A percentile compares a stretch with the other conserved stretches of the same genome.
phyloP scores from a whole-genome alignment of 768 basidiomycete genomes.

The Tricholoma flavovirens region DNA sequence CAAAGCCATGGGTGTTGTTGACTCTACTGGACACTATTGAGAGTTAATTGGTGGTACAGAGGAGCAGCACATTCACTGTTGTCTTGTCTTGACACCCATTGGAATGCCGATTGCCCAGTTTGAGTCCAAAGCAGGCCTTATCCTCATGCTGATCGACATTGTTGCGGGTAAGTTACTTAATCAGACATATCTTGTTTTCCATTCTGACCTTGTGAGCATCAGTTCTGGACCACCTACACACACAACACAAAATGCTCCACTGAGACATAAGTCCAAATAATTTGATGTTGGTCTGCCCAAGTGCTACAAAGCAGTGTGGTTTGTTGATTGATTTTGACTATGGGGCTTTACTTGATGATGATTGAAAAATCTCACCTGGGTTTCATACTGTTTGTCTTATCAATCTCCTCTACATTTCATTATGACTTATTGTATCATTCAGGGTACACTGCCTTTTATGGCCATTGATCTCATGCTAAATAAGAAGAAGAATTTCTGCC shows the following conservation, averaged over 20 bases:
- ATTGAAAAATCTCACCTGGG: neutral
- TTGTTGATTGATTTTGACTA: neutral
- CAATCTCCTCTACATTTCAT: neutral
- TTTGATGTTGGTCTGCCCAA: neutral
- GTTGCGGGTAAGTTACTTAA: neutral
- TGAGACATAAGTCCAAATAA: neutral
- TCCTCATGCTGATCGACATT: neutral
- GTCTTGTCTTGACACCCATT: neutral
- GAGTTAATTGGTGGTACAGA: neutral
- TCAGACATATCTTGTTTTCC: neutral
- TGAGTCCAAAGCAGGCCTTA: neutral
- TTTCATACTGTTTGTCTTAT: neutral
- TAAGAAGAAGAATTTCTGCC: neutral
- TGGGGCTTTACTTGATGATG: neutral
- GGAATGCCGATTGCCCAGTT: neutral
- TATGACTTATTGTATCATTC: neutral
- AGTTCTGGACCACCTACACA: neutral
- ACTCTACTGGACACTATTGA: neutral
- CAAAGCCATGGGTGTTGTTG: neutral
- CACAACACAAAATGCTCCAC: neutral
- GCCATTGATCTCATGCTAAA: neutral
- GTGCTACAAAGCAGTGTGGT: neutral
- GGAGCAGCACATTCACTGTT: neutral
- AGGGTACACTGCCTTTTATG: neutral
- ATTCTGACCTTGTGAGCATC: neutral